Base-by-base conservation (phyloP, 2,329 filamentous ascomycete genomes). In the Pseudogymnoascus verrucosus region DNA sequence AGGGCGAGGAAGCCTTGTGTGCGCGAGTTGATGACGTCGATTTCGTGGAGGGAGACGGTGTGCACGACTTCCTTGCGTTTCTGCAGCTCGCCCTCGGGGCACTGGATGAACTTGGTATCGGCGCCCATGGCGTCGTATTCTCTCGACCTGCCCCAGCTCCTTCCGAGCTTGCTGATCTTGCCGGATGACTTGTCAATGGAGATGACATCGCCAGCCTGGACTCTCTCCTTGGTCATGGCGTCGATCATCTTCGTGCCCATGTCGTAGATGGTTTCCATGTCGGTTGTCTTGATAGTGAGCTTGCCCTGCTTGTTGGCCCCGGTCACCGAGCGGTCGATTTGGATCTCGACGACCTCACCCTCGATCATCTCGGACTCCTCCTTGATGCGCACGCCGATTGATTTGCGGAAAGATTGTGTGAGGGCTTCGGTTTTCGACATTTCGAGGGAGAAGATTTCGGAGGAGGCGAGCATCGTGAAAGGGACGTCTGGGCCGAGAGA, bases 221-320 rank as follows among this genome's bases (percentile, higher is more conserved):
- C 91, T 72, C 96, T 93, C 80, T 99, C 95, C 78, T 98, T 98
- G 69, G 93, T 97, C 92, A 99, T 97, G 68, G 92, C 92, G 59
- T 99, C 95, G 69, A 99, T 99, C 95, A 99, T 98, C 79, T 98
- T 98, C 69, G 90, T 93, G 68, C 95, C 95, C 93, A 99, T 97
- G 73, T 99, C 95, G 79, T 98, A 99, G 69, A 99, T 90, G 11
- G 95, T 96, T 78, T 99, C 95, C 95, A 99, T 99, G 76, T 99
- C 95, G 64, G 93, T 98, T 10, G 95, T 99, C 80, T 99, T 99
- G 80, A 99, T 96, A 19, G 95, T 99, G 68, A 99, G 87, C 78
- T 99, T 99, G 73, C 95, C 95, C 82, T 97, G 93, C 82, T 98
- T 99, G 73, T 95, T 96, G 69, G 90, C 91, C 60, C 95, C 95